These are phyloP conservation scores for Geotrichum citri-aurantii DNA, from an alignment of 1,139 yeast genomes.

Conservation along the genomic window DNA sequence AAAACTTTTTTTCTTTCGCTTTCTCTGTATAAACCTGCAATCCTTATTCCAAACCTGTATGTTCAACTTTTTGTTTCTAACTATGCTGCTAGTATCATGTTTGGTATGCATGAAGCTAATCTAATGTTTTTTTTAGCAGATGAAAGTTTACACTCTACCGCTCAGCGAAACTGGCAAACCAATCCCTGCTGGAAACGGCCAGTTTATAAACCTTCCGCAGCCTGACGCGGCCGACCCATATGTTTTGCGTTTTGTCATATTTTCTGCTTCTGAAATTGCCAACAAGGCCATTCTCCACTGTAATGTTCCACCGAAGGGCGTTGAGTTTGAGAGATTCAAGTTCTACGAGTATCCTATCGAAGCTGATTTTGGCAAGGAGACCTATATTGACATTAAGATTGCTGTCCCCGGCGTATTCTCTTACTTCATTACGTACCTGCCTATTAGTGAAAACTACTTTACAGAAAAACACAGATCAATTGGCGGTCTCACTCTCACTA, in stretches of 20 bases:
- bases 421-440: slow-evolving; percentile 37
- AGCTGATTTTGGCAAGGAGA: slow-evolving; percentile 43
- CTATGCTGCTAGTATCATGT: neutral
- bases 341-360: slow-evolving; percentile 50
- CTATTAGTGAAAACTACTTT: slow-evolving; percentile 24
- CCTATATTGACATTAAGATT: slow-evolving; percentile 54
- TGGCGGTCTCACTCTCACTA: neutral
- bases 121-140: neutral
- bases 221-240: slow-evolving; percentile 42
- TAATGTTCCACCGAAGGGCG: slow-evolving; percentile 54
- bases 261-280: slow-evolving; percentile 71
- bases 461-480: neutral
- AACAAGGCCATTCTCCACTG: slow-evolving; percentile 68
- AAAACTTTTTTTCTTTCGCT: neutral
- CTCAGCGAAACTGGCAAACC: slow-evolving; percentile 34
- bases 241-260: slow-evolving; percentile 54
- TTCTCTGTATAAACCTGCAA: neutral
- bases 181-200: slow-evolving; percentile 40
- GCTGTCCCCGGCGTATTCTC: slow-evolving; percentile 75
- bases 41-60: neutral
- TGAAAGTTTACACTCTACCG: slow-evolving; percentile 26
- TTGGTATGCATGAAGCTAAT: neutral
- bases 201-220: slow-evolving; percentile 50
- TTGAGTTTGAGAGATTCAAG: slow-evolving; percentile 49
- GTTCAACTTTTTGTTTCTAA: neutral